Base-by-base conservation (phyloP, 176 grass and related monocot genomes). In the Pharus latifolius region DNA sequence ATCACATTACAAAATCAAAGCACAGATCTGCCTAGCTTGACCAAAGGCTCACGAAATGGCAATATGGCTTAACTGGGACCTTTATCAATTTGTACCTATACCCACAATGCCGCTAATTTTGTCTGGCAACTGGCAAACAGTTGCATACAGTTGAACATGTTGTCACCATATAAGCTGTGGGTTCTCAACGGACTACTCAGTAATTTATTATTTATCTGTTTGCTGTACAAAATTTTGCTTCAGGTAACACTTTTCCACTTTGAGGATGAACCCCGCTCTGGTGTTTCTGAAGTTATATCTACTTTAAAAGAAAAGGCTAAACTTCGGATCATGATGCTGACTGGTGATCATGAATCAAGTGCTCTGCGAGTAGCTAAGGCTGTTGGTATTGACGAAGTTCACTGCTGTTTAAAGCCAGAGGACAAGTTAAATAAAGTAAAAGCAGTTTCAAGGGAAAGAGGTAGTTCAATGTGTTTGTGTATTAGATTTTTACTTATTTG, bases 401-500 rank as follows among this genome's bases (percentile, higher is more conserved):
- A 85, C 63, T 85, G 24, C 51, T 85, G 78, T 74, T 87, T 98
- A 67, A 98, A 98, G 56, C 94, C 89, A 35, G 94, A 98, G 69
- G 94, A 98, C 52, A 98, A 98, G 61, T 81, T 98, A 61, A 90
- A 98, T 61, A 83, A 87, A 88, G 86, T 98, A 54, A 93, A 98
- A 88, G 85, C 66, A 78, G 74, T 83, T 80, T 90, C 94, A 45
- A 89, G 94, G 85, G 83, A 92, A 15, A 63, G 65, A 90, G 94
- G 94, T 92, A 82, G 15, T 60, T 76, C 15, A 7, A 7, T 62
- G 32, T 60, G 22, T 46, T 56, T 66, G 66, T 15, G 27, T 73
- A 7, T 31, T 25, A 58, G 50, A 48, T 75, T 53, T 31, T 7
- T 62, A 41, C 23, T 38, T 55, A 62, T 69, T 69, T 63, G 34